A percentile compares a stretch with the other conserved stretches of the same genome.
Evolutionary conservation across 495 filamentous ascomycete species (phyloP).

Genomic region (Apodospora peruviana): DNA sequence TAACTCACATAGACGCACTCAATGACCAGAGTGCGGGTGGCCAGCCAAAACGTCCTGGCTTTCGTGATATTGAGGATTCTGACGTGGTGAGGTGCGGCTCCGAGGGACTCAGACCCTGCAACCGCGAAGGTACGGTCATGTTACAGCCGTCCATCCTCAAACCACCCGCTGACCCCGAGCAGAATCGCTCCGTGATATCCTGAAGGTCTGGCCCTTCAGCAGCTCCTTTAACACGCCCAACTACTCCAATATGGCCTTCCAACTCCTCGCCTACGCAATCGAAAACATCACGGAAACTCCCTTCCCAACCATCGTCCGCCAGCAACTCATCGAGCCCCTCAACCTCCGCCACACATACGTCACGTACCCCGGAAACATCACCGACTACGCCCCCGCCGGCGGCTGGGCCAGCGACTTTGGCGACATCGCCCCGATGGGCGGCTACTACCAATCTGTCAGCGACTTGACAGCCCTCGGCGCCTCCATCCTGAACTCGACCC

Average conservation of each 20-base stretch:
- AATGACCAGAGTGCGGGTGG: too few species aligned
- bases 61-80: too few species aligned
- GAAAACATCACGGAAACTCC: slow-evolving; percentile 8
- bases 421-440: not conserved
- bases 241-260: slow-evolving; percentile 11
- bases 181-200: too few species aligned
- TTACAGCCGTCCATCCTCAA: too few species aligned
- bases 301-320: slow-evolving; percentile 1
- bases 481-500: slow-evolving; percentile 43
- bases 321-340: slow-evolving; percentile 7
- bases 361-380: slow-evolving; percentile 3
- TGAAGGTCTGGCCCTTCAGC: too few species aligned
- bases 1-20: too few species aligned
- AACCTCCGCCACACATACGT: slow-evolving; percentile 3
- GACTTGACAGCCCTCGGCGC: slow-evolving; percentile 46
- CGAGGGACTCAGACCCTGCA: not conserved
- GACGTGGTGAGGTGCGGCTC: slow-evolving; percentile 7
- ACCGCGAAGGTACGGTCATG: not conserved
- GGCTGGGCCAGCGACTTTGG: not conserved
- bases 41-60: too few species aligned
- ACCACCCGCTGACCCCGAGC: too few species aligned
- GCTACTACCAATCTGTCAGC: slow-evolving; percentile 38
- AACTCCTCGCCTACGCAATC: slow-evolving; percentile 10
- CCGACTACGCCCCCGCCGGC: not conserved
- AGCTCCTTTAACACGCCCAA: not conserved